phyloP scores from a whole-genome alignment of 345 rosid species.

The Camelina neglecta region DNA sequence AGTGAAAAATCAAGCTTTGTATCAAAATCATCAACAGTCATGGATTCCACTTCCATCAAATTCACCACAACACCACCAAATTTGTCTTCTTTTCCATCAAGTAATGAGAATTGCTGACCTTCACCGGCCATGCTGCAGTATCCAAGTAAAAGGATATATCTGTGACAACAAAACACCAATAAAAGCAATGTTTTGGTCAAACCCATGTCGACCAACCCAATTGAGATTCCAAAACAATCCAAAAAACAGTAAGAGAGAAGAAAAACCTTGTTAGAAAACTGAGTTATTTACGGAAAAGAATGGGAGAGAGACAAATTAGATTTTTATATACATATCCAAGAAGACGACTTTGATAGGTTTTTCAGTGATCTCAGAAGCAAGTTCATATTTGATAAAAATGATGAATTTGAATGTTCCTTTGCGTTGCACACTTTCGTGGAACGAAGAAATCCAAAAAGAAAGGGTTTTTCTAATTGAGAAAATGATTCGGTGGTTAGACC shows the following conservation, averaged over 20 bases:
- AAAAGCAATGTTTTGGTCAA: conserved; percentile 12
- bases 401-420: no score
- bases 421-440: no score
- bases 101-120: conserved; percentile 32
- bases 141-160: background rate
- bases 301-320: background rate
- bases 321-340: background rate
- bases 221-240: background rate
- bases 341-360: background rate
- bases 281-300: background rate
- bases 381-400: no score
- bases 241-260: background rate
- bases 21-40: conserved; percentile 50
- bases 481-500: no score
- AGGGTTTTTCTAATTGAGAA: no score
- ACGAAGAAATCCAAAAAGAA: no score
- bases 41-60: conserved; percentile 31
- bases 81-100: conserved; percentile 47
- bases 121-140: background rate
- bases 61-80: conserved; percentile 29
- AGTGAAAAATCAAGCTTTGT: conserved; percentile 54
- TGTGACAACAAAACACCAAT: conserved; percentile 1
- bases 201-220: background rate
- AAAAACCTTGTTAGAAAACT: background rate
- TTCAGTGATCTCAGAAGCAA: background rate